Conservation (phyloP, 164 flowering plant genomes). For the Macadamia tetraphylla region DNA sequence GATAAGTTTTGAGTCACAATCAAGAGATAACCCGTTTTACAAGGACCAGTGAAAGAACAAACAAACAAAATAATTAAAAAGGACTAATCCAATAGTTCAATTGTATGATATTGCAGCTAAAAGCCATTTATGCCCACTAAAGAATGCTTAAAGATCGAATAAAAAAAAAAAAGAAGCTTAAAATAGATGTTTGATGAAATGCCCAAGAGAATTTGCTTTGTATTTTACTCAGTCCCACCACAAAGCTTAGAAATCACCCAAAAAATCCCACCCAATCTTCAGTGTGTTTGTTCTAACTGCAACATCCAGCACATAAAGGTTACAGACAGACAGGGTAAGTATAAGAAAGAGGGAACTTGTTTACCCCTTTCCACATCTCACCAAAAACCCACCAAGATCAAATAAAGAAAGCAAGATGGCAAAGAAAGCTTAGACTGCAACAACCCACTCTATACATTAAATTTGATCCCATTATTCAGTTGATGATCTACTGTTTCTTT, state of each 20-base stretch:
- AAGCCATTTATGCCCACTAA: too few relatives aligned
- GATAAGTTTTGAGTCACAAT: too few relatives aligned
- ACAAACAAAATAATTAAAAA: too few relatives aligned
- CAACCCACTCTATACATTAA: constrained; percentile 29
- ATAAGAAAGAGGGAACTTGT: constrained; percentile 16
- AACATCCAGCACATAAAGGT: constrained; percentile 13
- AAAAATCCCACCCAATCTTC: constrained; percentile 5
- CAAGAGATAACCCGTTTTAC: too few relatives aligned
- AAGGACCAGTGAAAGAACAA: too few relatives aligned
- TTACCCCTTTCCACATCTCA: not conserved
- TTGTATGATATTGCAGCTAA: too few relatives aligned
- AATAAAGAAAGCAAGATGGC: constrained; percentile 11
- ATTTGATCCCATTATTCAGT: constrained; percentile 6
- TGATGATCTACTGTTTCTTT: constrained; percentile 5
- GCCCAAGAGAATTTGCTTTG: not conserved
- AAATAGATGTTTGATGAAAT: not conserved
- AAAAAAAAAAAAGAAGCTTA: too few relatives aligned
- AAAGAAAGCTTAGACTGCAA: constrained; percentile 13
- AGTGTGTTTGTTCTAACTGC: constrained; percentile 11
- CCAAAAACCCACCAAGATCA: constrained; percentile 12
- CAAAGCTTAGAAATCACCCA: not conserved
- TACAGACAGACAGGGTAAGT: constrained; percentile 12
- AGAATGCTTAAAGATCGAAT: too few relatives aligned
- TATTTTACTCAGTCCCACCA: too few relatives aligned
- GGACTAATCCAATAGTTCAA: too few relatives aligned